These are phyloP conservation scores for Cryptococcus hybrid DNA, from an alignment of 1,284 basidiomycete species.

Conservation along the genomic window DNA sequence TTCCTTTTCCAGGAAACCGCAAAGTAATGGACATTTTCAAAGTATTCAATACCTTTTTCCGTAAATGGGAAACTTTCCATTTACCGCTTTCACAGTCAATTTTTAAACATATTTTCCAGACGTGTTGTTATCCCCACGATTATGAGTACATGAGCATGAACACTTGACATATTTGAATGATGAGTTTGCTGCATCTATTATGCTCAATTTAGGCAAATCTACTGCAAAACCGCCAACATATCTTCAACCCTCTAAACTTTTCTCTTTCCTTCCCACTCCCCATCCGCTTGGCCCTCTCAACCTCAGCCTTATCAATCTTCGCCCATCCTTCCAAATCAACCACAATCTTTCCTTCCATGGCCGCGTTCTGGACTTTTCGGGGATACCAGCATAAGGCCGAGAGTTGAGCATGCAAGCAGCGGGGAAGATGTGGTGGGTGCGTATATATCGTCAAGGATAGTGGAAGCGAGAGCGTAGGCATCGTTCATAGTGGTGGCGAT, in stretches of 20 bases:
- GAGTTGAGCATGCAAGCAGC: not conserved
- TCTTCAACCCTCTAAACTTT: constrained; percentile 57
- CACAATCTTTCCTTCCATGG: constrained; percentile 16
- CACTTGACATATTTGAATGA: no score
- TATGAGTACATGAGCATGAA: constrained; percentile 3
- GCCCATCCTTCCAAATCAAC: constrained; percentile 41
- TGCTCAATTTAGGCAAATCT: not conserved
- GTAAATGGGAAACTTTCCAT: no score
- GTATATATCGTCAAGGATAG: constrained; percentile 38
- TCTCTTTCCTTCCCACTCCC: constrained; percentile 36
- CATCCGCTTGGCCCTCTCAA: constrained; percentile 20
- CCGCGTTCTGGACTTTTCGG: constrained; percentile 22
- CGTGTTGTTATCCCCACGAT: not conserved
- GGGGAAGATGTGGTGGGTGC: constrained; percentile 3
- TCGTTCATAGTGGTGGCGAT: constrained; percentile 93
- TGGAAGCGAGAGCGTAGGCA: constrained; percentile 61
- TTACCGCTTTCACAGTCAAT: no score
- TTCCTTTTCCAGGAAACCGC: no score
- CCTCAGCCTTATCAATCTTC: constrained; percentile 40
- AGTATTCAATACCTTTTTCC: no score
- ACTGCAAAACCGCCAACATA: constrained; percentile 53
- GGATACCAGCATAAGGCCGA: constrained; percentile 27
- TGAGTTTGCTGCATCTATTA: no score
- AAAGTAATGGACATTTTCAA: no score
- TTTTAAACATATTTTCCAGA: no score